Conservation (phyloP, 352 stramenopile species). For the Blastocystis sp. region DNA sequence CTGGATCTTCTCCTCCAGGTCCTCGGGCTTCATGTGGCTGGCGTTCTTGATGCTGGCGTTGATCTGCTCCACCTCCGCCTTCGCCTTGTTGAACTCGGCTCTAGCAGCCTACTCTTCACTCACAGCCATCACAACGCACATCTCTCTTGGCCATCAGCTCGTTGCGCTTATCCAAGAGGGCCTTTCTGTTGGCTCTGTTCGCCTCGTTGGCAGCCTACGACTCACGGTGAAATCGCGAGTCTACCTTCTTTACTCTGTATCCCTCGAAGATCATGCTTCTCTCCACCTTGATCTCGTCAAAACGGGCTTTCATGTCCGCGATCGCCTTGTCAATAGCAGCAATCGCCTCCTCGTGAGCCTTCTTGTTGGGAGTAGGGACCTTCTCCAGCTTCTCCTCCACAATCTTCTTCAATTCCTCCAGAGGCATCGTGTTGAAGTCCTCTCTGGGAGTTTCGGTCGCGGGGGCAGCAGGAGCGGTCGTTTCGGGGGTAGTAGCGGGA, state of each 20-base stretch:
- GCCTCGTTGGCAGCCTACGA: neutral
- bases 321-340: slow-evolving; percentile 36
- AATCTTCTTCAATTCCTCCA: slow-evolving; percentile 42
- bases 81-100: neutral
- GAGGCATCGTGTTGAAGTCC: slow-evolving; percentile 51
- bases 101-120: neutral
- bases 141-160: slow-evolving; percentile 25
- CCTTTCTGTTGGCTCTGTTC: neutral
- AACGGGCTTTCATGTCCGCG: neutral
- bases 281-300: slow-evolving; percentile 58
- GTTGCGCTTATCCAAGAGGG: slow-evolving; percentile 28
- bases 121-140: neutral
- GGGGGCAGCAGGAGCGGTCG: slow-evolving; percentile 3
- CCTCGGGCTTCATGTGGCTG: neutral
- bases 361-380: slow-evolving; percentile 32
- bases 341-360: slow-evolving; percentile 30
- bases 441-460: neutral
- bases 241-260: slow-evolving; percentile 36
- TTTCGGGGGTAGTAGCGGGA: neutral
- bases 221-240: neutral
- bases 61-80: slow-evolving; percentile 19
- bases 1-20: slow-evolving; percentile 24
- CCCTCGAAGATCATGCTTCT: slow-evolving; percentile 30
- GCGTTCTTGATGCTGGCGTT: neutral
- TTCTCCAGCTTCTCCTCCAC: slow-evolving; percentile 25